Evolutionary conservation across 2,329 filamentous ascomycete genomes (phyloP).

Genomic region (Blastomyces silverae): DNA sequence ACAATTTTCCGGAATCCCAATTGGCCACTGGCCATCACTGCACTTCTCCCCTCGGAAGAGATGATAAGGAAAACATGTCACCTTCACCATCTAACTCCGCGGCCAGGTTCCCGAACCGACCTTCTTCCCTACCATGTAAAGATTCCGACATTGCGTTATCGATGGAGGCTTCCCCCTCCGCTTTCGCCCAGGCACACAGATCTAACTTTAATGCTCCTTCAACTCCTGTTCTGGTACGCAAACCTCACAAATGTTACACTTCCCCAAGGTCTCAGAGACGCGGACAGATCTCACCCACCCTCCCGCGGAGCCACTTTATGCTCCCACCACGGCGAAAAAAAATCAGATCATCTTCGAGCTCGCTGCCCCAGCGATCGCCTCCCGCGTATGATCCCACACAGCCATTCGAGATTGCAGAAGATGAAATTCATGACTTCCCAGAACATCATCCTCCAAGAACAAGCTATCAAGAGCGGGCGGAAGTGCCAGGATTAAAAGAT

Average conservation of each 20-base stretch:
- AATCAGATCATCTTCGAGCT: not conserved
- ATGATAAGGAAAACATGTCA: constrained; percentile 10
- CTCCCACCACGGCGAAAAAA: constrained; percentile 12
- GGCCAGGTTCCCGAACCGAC: too few relatives aligned
- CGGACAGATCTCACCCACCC: constrained; percentile 7
- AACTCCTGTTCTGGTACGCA: constrained; percentile 12
- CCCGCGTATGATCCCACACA: not conserved
- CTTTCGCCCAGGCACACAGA: not conserved
- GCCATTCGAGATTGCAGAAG: constrained; percentile 12
- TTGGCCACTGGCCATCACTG: not conserved
- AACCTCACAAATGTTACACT: not conserved
- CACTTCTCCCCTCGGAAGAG: not conserved
- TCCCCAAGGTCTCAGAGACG: not conserved
- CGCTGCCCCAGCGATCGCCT: not conserved
- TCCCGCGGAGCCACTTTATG: not conserved
- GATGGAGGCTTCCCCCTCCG: not conserved
- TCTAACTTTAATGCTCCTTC: not conserved
- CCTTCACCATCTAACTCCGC: not conserved
- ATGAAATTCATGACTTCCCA: not conserved
- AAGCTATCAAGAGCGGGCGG: not conserved
- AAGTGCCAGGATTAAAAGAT: not conserved
- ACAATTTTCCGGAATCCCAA: too few relatives aligned
- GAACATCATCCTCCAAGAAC: not conserved
- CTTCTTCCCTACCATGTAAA: not conserved
- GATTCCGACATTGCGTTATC: not conserved